Percentiles rank a stretch among this genome's conserved stretches.
These are phyloP conservation scores for Lasiodiplodia theobromae DNA, from an alignment of 2,329 filamentous ascomycete genomes.

Conservation along the genomic window DNA sequence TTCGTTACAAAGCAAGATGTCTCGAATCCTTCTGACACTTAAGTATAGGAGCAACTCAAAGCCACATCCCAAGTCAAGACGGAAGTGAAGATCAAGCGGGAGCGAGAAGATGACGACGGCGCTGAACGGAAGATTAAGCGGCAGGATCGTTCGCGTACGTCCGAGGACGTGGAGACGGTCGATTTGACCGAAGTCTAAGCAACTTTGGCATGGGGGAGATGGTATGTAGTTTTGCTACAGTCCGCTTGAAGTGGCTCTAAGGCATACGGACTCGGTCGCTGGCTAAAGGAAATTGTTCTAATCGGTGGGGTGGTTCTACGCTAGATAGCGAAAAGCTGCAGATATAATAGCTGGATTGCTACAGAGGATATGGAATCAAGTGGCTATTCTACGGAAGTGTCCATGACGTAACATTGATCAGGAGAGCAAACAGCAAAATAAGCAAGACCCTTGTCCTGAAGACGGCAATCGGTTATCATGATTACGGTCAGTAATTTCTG, in stretches of 20 bases:
- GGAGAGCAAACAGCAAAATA: not conserved
- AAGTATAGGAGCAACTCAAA: not conserved
- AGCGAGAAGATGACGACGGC: not conserved
- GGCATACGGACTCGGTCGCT: too few relatives aligned
- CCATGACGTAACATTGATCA: not conserved
- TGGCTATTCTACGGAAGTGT: not conserved
- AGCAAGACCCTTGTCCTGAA: not conserved
- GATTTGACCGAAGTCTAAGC: constrained; percentile 5
- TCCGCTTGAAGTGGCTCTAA: too few relatives aligned
- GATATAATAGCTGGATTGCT: not conserved
- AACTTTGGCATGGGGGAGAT: not conserved
- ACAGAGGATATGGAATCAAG: not conserved
- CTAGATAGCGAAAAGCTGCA: too few relatives aligned
- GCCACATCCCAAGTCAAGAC: not conserved
- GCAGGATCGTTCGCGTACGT: not conserved
- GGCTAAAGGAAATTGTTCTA: too few relatives aligned
- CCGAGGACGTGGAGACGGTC: not conserved
- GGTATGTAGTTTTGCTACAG: too few relatives aligned
- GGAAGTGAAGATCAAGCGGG: not conserved
- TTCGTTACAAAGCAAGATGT: not conserved
- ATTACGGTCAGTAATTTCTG: not conserved
- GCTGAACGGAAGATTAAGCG: not conserved
- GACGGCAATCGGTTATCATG: not conserved
- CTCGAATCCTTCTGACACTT: not conserved
- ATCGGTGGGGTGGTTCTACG: too few relatives aligned